Conservation (phyloP, 2,329 filamentous ascomycete species). For the Albophoma yamanashiensis region DNA sequence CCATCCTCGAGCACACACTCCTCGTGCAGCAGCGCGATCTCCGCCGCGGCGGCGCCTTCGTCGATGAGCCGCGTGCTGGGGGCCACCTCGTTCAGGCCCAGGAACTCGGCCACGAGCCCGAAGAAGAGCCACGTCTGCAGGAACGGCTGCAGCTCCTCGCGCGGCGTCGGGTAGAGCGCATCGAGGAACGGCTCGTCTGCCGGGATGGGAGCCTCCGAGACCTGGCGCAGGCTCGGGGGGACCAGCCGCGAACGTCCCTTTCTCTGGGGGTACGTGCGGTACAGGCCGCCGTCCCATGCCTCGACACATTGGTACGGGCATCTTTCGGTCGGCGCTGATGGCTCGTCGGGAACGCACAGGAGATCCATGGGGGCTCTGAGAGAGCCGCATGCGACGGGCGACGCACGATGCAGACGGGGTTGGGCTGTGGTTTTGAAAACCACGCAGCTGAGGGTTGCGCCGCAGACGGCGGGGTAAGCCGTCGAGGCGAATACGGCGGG, state of each 20-base stretch:
- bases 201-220: not conserved
- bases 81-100: conserved; percentile 13
- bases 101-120: conserved; percentile 17
- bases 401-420: not conserved
- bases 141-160: conserved; percentile 12
- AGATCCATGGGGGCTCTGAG: conserved; percentile 8
- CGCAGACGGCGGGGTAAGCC: not conserved
- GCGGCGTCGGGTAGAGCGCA: conserved; percentile 9
- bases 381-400: not conserved
- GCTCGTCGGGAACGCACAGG: conserved; percentile 8
- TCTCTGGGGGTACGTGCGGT: conserved; percentile 12
- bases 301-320: conserved; percentile 12
- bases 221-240: conserved; percentile 1
- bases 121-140: conserved; percentile 23
- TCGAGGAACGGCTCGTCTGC: conserved; percentile 5
- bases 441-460: not conserved
- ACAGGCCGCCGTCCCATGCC: conserved; percentile 15
- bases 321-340: conserved; percentile 4
- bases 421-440: not conserved
- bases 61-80: conserved; percentile 6
- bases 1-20: conserved; percentile 2
- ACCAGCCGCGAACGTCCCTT: conserved; percentile 6
- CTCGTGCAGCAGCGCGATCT: conserved; percentile 7
- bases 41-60: conserved; percentile 1
- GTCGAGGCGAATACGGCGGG: too few species aligned